Conservation (phyloP, 352 stramenopile species). For the Phytophthora tentaculata region DNA sequence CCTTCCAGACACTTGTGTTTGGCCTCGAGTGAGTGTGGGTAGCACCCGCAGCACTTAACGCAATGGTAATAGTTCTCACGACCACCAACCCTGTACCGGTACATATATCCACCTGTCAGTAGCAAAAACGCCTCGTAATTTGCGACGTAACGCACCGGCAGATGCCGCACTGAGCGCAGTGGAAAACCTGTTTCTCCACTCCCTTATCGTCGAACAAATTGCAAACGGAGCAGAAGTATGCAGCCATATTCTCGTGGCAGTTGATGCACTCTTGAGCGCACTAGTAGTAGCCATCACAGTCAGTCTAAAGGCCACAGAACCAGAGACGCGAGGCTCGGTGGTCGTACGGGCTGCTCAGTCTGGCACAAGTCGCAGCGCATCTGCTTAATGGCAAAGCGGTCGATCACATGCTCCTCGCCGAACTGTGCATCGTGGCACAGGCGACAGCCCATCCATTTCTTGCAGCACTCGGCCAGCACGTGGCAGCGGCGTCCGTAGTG, state of each 20-base stretch:
- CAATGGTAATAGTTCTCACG: slow-evolving; percentile 87
- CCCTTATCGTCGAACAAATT: slow-evolving; percentile 81
- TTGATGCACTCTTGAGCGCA: slow-evolving; percentile 57
- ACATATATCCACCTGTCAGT: neutral
- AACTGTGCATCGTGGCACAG: slow-evolving; percentile 73
- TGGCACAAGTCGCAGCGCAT: slow-evolving; percentile 76
- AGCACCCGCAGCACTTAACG: slow-evolving; percentile 79
- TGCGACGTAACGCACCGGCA: slow-evolving; percentile 49
- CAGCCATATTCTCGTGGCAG: slow-evolving; percentile 55
- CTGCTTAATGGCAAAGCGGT: slow-evolving; percentile 72
- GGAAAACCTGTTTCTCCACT: slow-evolving; percentile 68
- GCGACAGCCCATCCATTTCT: slow-evolving; percentile 73
- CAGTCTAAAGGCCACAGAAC: neutral
- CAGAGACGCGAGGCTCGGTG: neutral
- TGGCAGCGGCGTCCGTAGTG: slow-evolving; percentile 75
- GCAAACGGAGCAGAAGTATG: slow-evolving; percentile 74
- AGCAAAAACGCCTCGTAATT: neutral
- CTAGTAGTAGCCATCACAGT: slow-evolving; percentile 27
- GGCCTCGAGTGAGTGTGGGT: slow-evolving; percentile 66
- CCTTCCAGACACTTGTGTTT: slow-evolving; percentile 83
- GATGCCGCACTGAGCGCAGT: slow-evolving; percentile 80
- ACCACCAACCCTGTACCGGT: slow-evolving; percentile 66
- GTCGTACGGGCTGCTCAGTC: slow-evolving; percentile 62
- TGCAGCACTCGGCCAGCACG: slow-evolving; percentile 77
- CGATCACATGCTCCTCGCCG: slow-evolving; percentile 65